Percentiles rank a stretch among this genome's conserved stretches.
phyloP scores from a whole-genome alignment of 2,329 filamentous ascomycete species.

The Penicillium sp. region DNA sequence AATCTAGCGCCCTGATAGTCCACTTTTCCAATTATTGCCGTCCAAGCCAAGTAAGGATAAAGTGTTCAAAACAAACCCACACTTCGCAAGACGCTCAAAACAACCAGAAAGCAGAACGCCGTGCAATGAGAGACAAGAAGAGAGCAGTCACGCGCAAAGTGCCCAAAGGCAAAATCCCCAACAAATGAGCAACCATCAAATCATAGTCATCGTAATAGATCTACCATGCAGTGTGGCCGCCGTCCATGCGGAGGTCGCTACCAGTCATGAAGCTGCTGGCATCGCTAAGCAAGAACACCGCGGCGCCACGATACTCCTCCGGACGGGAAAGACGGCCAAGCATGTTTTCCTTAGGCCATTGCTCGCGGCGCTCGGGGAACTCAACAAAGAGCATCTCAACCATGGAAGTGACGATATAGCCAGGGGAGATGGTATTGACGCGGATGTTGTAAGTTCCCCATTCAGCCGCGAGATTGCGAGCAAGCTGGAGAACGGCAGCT shows the following conservation, averaged over 20 bases:
- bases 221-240: slow-evolving; percentile 58
- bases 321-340: slow-evolving; percentile 68
- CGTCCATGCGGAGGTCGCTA: slow-evolving; percentile 56
- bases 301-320: slow-evolving; percentile 65
- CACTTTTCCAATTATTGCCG: neutral
- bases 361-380: slow-evolving; percentile 77
- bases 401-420: slow-evolving; percentile 52
- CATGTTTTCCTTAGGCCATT: slow-evolving; percentile 88
- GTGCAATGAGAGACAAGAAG: slow-evolving; percentile 21
- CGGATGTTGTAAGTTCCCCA: slow-evolving; percentile 53
- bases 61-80: slow-evolving; percentile 1
- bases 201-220: slow-evolving; percentile 5
- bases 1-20: slow-evolving; percentile 19
- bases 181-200: neutral
- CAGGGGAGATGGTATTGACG: slow-evolving; percentile 52
- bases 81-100: slow-evolving; percentile 8
- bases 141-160: slow-evolving; percentile 14
- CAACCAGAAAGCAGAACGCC: slow-evolving; percentile 15
- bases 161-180: slow-evolving; percentile 5
- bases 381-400: slow-evolving; percentile 50
- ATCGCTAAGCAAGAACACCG: slow-evolving; percentile 51
- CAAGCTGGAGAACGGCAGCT: slow-evolving; percentile 51
- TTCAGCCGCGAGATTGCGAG: slow-evolving; percentile 51
- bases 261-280: slow-evolving; percentile 60
- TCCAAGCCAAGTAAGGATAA: slow-evolving; percentile 10